Base-by-base conservation (phyloP, 2,329 filamentous ascomycete species). In the Arthrobotrys iridis region DNA sequence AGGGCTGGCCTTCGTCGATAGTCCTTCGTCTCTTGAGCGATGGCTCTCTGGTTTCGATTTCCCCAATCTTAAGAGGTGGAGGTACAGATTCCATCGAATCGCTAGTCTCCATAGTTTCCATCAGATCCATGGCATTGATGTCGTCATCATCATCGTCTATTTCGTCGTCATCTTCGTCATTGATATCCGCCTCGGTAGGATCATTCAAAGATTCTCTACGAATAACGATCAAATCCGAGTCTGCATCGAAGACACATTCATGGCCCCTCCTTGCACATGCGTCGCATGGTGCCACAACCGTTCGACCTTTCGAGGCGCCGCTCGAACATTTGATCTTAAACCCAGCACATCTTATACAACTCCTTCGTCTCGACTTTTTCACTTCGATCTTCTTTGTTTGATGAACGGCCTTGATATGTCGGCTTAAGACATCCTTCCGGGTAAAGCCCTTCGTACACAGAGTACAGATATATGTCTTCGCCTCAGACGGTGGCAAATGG, bases 241-340 rank as follows among this genome's bases (percentile, higher is more conserved):
- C 78, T 70, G 79, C 79, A 60, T 79, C 78, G 62, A 79, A 79
- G 13, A 79, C 77, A 37, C 79, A 79, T 28, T 77, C 77, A 30
- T 77, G 77, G 13, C 78, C 78, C 28, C 79, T 64, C 52, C 78
- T 79, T 43, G 77, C 78, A 59, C 79, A 79, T 11, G 78, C 79
- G 65, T 79, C 79, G 26, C 79, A 79, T 7, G 79, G 78, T 46
- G 79, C 78, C 13, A 78, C 78, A 4, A 77, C 74, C 8, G 73
- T 77, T 33, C 77, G 77, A 22, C 78, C 78, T 60, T 79, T 78
- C 50, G 74, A 72, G 4, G 77, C 77, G 13, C 78, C 78, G 20
- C 79, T 78, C n/a, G 77, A 78, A 57, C 79, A 79, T 46, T 79
- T 79, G 24, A 79, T 79, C 71, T 79, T 79, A 45, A 79, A 79